Evolutionary conservation across 768 basidiomycete species (phyloP).

Genomic region (Termitomyces sp.): DNA sequence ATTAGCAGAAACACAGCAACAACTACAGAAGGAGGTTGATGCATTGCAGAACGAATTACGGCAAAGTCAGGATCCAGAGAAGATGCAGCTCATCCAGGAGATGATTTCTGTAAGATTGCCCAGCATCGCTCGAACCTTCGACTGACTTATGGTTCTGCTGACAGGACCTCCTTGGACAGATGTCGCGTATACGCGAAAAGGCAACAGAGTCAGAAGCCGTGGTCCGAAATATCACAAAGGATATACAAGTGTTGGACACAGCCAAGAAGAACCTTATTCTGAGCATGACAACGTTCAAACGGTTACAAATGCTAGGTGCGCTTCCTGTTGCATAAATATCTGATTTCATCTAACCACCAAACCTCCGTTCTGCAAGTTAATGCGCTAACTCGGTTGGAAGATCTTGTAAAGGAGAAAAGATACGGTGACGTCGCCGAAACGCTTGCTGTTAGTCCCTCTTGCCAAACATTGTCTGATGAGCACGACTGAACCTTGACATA

Average conservation of each 20-base stretch:
- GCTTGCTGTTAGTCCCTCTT: slow-evolving; percentile 44
- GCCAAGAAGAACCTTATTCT: slow-evolving; percentile 90
- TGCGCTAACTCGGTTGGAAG: slow-evolving; percentile 75
- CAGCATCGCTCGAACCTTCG: neutral
- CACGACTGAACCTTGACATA: slow-evolving; percentile 22
- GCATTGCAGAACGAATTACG: slow-evolving; percentile 60
- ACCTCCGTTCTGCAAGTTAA: slow-evolving; percentile 49
- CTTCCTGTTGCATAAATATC: slow-evolving; percentile 1
- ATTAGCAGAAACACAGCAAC: slow-evolving; percentile 62
- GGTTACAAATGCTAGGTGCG: slow-evolving; percentile 91
- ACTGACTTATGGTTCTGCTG: neutral
- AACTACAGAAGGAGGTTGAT: slow-evolving; percentile 69
- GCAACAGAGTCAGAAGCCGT: slow-evolving; percentile 96
- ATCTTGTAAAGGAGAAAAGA: slow-evolving; percentile 66
- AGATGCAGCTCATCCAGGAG: slow-evolving; percentile 89
- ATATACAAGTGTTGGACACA: slow-evolving; percentile 90
- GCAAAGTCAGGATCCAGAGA: slow-evolving; percentile 77
- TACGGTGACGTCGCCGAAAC: slow-evolving; percentile 84
- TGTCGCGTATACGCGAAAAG: slow-evolving; percentile 94
- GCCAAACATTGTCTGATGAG: neutral
- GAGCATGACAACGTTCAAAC: slow-evolving; percentile 85
- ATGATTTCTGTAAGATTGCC: slow-evolving; percentile 76
- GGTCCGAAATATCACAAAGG: slow-evolving; percentile 90
- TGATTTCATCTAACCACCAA: neutral
- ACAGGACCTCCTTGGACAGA: slow-evolving; percentile 90